A percentile compares a stretch with the other conserved stretches of the same genome.
Evolutionary conservation across 2,329 filamentous ascomycete species (phyloP).

Genomic region (Calonectria hawksworthii): DNA sequence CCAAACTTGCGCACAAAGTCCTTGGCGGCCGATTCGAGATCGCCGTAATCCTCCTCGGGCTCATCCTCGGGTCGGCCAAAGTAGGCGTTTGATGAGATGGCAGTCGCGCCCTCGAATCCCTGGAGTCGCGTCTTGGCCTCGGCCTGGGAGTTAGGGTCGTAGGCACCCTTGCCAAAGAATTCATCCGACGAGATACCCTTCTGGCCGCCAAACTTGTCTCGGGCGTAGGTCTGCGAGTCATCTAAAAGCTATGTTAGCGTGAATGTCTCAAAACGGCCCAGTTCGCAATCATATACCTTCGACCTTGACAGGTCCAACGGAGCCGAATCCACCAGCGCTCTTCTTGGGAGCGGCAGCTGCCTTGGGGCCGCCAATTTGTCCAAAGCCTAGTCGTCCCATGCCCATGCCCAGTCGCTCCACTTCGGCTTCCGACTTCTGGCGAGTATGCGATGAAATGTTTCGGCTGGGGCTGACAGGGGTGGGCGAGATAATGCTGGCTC

Average conservation of each 20-base stretch:
- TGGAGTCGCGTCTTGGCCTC: conserved; percentile 91
- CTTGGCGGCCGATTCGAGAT: conserved; percentile 92
- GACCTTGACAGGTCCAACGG: conserved; percentile 80
- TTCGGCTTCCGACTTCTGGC: conserved; percentile 79
- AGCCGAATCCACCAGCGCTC: conserved; percentile 89
- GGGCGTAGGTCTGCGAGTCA: conserved; percentile 86
- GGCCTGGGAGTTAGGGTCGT: conserved; percentile 82
- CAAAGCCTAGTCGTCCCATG: conserved; percentile 86
- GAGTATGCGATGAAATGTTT: conserved; percentile 68
- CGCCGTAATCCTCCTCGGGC: conserved; percentile 84
- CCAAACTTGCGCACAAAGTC: conserved; percentile 97
- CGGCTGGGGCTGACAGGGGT: conserved; percentile 79
- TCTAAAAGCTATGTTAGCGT: conserved; percentile 56
- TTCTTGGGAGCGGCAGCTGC: conserved; percentile 72
- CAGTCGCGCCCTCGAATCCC: conserved; percentile 91
- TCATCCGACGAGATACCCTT: conserved; percentile 99
- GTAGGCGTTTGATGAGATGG: conserved; percentile 97
- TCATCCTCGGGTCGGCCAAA: conserved; percentile 95
- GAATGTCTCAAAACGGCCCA: too few relatives aligned
- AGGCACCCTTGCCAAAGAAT: conserved; percentile 93
- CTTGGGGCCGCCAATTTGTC: conserved; percentile 80
- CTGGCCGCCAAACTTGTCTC: conserved; percentile 89
- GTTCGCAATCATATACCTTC: conserved; percentile 68
- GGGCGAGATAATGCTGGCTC: conserved; percentile 77
- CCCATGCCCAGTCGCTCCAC: conserved; percentile 93